Conservation (phyloP, 495 filamentous ascomycete species). For the Pseudomonodictys pantanalensis region DNA sequence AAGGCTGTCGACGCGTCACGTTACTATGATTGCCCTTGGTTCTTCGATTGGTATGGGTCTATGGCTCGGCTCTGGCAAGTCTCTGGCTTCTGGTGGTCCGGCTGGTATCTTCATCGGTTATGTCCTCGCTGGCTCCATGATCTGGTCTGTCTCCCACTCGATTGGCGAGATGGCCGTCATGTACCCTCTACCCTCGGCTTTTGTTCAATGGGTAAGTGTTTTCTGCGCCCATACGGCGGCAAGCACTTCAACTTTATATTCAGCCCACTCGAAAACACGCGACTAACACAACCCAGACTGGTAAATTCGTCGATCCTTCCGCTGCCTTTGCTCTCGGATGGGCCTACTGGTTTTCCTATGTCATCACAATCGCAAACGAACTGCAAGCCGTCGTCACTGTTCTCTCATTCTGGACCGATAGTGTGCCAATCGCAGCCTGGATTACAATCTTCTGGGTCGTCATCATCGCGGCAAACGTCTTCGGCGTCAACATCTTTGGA, state of each 20-base stretch:
- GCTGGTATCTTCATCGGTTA: conserved; percentile 34
- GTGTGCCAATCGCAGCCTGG: conserved; percentile 31
- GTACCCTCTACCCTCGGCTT: conserved; percentile 34
- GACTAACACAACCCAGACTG: conserved; percentile 6
- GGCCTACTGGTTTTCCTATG: conserved; percentile 35
- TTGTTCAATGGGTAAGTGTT: conserved; percentile 29
- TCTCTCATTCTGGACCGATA: conserved; percentile 33
- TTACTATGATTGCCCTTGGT: conserved; percentile 35
- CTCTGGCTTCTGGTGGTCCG: conserved; percentile 25
- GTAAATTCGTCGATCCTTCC: conserved; percentile 34
- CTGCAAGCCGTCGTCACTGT: conserved; percentile 30
- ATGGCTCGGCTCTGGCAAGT: conserved; percentile 34
- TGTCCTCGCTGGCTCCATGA: conserved; percentile 29
- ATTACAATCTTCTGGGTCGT: conserved; percentile 33
- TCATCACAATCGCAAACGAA: conserved; percentile 35
- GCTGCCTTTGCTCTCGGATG: conserved; percentile 35
- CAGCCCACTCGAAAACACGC: background rate
- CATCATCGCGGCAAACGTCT: conserved; percentile 28
- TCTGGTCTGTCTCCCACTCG: conserved; percentile 31
- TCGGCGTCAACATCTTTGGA: conserved; percentile 30
- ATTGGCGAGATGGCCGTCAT: conserved; percentile 36
- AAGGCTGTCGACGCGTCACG: conserved; percentile 30
- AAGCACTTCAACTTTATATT: background rate
- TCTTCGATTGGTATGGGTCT: conserved; percentile 36
- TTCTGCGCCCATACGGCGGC: background rate